A percentile compares a stretch with the other conserved stretches of the same genome.
These are phyloP conservation scores for Saccharomycopsis hybrid DNA, from an alignment of 1,139 yeast genomes.

Conservation along the genomic window DNA sequence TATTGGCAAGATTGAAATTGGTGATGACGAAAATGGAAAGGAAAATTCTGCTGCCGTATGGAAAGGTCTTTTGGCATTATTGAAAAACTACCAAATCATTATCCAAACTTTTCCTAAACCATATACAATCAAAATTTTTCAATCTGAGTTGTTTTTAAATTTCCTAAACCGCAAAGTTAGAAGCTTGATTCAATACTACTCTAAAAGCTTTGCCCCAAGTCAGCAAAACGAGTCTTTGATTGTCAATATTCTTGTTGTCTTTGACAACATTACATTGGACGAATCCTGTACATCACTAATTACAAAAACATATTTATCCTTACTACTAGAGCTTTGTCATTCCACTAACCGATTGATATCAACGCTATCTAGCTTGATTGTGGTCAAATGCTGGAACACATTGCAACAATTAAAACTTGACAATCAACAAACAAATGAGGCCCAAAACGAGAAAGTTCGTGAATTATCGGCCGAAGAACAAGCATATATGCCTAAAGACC, in stretches of 20 bases:
- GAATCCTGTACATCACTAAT: constrained; percentile 12
- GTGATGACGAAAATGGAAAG: background rate
- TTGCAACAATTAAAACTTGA: constrained; percentile 9
- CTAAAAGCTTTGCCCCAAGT: background rate
- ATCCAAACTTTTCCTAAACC: constrained; percentile 11
- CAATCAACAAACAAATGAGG: background rate
- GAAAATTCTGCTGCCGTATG: no score
- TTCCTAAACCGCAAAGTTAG: constrained; percentile 10
- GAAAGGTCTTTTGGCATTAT: constrained; percentile 1
- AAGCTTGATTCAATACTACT: background rate
- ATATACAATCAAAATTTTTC: constrained; percentile 11
- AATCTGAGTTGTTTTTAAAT: constrained; percentile 8
- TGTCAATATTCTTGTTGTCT: constrained; percentile 8
- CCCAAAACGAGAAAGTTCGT: background rate
- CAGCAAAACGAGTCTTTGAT: background rate
- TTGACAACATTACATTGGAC: constrained; percentile 14
- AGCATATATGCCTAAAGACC: background rate
- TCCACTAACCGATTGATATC: background rate
- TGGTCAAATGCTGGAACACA: constrained; percentile 20
- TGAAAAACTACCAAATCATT: constrained; percentile 13
- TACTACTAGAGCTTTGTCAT: constrained; percentile 7
- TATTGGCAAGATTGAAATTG: background rate
- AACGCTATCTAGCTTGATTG: constrained; percentile 12
- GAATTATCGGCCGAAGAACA: constrained; percentile 1
- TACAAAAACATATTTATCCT: constrained; percentile 9